These are phyloP conservation scores for Candida broadrunensis DNA, from an alignment of 805 yeast genomes.

Conservation along the genomic window DNA sequence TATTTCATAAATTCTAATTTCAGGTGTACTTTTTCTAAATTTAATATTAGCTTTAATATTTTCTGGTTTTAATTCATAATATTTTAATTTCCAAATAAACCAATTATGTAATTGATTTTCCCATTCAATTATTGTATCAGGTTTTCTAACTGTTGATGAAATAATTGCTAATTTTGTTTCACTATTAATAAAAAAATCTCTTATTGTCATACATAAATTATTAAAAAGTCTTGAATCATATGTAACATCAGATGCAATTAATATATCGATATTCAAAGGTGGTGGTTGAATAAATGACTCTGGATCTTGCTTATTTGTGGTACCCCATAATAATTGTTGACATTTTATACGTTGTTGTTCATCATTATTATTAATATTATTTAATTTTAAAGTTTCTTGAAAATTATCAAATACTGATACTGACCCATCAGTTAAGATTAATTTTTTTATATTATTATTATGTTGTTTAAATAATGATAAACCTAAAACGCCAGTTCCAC, in stretches of 20 bases:
- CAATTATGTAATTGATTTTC: slow-evolving; percentile 19
- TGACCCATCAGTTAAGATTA: slow-evolving; percentile 69
- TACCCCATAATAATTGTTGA: slow-evolving; percentile 58
- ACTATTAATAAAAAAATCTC: slow-evolving; percentile 27
- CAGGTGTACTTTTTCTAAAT: slow-evolving; percentile 23
- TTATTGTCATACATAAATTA: slow-evolving; percentile 48
- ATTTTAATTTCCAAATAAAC: slow-evolving; percentile 20
- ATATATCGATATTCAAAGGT: slow-evolving; percentile 37
- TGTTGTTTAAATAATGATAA: slow-evolving; percentile 35
- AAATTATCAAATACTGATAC: slow-evolving; percentile 49
- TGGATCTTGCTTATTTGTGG: slow-evolving; percentile 9
- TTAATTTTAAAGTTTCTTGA: slow-evolving; percentile 42
- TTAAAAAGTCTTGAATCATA: slow-evolving; percentile 67
- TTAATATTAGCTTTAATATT: slow-evolving; percentile 13
- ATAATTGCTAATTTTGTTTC: slow-evolving; percentile 40
- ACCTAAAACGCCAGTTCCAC: slow-evolving; percentile 86
- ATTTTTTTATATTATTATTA: slow-evolving; percentile 12
- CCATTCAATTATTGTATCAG: slow-evolving; percentile 30
- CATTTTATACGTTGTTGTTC: slow-evolving; percentile 1
- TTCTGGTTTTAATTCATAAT: slow-evolving; percentile 10
- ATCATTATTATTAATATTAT: slow-evolving; percentile 21
- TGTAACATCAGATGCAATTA: slow-evolving; percentile 86
- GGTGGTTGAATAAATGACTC: slow-evolving; percentile 30
- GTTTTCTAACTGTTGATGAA: slow-evolving; percentile 75
- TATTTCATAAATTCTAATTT: slow-evolving; percentile 23